Evolutionary conservation across 768 basidiomycete genomes (phyloP), one percentile per base, ranked within the genome.

Genomic region (Favolaschia claudopus): DNA sequence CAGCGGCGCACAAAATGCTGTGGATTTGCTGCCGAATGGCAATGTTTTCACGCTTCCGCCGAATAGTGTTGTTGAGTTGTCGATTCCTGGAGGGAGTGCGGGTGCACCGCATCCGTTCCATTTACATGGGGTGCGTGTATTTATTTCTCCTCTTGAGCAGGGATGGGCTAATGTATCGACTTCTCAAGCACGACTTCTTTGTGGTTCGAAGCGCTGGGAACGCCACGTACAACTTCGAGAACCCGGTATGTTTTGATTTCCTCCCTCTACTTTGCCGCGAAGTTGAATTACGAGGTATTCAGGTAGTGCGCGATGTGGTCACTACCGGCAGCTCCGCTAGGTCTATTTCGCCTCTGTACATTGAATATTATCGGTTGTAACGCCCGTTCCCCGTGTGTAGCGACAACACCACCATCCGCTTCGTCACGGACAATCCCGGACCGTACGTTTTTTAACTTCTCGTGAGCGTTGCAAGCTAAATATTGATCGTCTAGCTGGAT

Each of bases 291-390:
- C 10, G 3, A 1, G 15, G 39, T 14, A n/a, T 42, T 6, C 20
- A 58, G 57, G 17, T 69, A 44, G 75, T 81, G 55, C 78, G 88
- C 46, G 88, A 89, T 67, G 84, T 84, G 1, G 79, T 87, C 15
- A 69, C 50, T 59, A 69, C 72, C n/a, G 77, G 79, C 9, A 22
- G 46, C 2, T 2, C 22, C 5, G 55, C 61, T 24, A 63, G 32
- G 58, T 59, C 33, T 13, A 51, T 42, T 17, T 13, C 33, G 7
- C 9, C 1, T 17, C 7, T 24, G 20, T 4, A 12, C 25, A 7
- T 7, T n/a, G n/a, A n/a, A n/a, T n/a, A n/a, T n/a, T n/a, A n/a
- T n/a, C n/a, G n/a, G n/a, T n/a, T n/a, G n/a, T n/a, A n/a, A n/a
- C n/a, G n/a, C 10, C 7, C n/a, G 19, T 34, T 50, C 51, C 65